Percentiles rank a stretch among this genome's conserved stretches.
phyloP scores from a whole-genome alignment of 2,329 filamentous ascomycete species.

The Aureobasidium sp. region DNA sequence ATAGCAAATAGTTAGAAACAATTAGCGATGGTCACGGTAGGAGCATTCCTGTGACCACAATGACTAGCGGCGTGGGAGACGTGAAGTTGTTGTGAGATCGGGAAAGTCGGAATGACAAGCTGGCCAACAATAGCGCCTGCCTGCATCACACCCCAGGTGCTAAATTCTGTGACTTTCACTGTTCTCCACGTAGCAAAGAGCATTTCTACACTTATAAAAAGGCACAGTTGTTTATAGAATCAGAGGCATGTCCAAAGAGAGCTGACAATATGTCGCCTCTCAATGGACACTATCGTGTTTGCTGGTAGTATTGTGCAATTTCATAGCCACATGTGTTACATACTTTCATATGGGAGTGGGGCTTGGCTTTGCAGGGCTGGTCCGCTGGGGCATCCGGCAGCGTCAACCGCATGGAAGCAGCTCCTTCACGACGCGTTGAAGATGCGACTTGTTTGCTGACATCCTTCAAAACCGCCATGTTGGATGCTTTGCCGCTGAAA shows the following conservation, averaged over 20 bases:
- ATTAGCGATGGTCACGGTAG: background rate
- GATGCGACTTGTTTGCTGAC: background rate
- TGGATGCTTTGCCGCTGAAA: background rate
- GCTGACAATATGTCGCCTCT: too few relatives aligned
- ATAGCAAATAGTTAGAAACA: background rate
- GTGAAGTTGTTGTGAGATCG: background rate
- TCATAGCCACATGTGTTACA: too few relatives aligned
- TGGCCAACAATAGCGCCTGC: conserved; percentile 4
- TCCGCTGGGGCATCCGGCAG: background rate
- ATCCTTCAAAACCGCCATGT: background rate
- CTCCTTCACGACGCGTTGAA: background rate
- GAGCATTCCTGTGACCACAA: background rate
- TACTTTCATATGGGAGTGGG: background rate
- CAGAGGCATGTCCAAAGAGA: too few relatives aligned
- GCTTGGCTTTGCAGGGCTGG: background rate
- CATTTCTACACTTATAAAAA: too few relatives aligned
- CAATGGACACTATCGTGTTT: too few relatives aligned
- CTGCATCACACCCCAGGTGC: background rate
- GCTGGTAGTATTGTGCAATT: too few relatives aligned
- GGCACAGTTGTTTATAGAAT: too few relatives aligned
- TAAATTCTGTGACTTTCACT: too few relatives aligned
- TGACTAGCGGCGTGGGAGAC: background rate
- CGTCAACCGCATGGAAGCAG: conserved; percentile 7
- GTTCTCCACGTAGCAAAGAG: too few relatives aligned
- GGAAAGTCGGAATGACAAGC: conserved; percentile 3